Conservation (phyloP, 176 grass and related monocot genomes). For the Leersia perrieri region DNA sequence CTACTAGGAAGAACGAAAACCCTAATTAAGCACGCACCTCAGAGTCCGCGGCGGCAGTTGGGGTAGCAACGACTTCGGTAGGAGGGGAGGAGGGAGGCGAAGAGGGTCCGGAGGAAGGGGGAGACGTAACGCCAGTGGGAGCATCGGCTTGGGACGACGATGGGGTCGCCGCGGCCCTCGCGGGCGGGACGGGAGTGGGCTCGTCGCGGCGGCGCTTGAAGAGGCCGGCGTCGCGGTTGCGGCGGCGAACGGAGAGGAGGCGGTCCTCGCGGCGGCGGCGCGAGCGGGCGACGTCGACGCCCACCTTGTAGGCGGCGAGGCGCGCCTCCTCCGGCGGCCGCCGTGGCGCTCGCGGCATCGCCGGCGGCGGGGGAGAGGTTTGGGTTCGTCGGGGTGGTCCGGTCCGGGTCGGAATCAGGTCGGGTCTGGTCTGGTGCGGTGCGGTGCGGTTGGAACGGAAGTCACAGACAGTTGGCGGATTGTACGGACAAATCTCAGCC, state of each 20-base stretch:
- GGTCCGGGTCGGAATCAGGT: neutral
- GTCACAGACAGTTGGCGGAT: too few species aligned
- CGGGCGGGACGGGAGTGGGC: neutral
- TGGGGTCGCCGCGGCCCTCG: neutral
- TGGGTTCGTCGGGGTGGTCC: too few species aligned
- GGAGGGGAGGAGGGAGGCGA: conserved; percentile 5
- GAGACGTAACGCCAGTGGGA: neutral
- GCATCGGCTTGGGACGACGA: conserved; percentile 5
- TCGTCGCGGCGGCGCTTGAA: conserved; percentile 71
- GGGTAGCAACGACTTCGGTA: neutral
- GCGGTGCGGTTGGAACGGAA: too few species aligned
- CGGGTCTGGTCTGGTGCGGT: too few species aligned
- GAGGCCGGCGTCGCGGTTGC: conserved; percentile 60
- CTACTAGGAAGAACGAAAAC: neutral
- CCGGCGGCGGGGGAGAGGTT: conserved; percentile 18
- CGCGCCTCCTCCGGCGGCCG: conserved; percentile 40
- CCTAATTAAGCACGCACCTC: conserved; percentile 36
- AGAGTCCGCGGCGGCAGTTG: conserved; percentile 3
- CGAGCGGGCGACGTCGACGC: conserved; percentile 41
- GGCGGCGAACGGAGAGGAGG: conserved; percentile 68
- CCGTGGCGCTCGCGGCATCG: conserved; percentile 29
- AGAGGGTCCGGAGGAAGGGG: conserved; percentile 8
- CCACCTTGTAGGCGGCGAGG: conserved; percentile 62
- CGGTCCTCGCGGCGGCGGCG: conserved; percentile 41
- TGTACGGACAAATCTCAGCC: too few species aligned